phyloP scores from a whole-genome alignment of 164 flowering plant genomes.

The Cinnamomum chago region DNA sequence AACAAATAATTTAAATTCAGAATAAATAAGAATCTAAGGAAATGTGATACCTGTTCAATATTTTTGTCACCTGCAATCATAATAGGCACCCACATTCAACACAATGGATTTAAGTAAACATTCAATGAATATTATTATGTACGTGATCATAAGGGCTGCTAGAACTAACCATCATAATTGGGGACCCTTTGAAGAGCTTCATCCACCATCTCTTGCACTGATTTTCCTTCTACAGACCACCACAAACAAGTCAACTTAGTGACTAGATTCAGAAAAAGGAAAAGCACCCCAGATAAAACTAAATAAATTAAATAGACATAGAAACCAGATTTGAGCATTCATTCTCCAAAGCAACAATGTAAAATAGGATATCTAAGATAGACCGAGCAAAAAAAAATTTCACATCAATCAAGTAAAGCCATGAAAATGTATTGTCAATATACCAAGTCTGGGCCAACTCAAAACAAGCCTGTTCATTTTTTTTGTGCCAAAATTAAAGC shows the following conservation, averaged over 20 bases:
- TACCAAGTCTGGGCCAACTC: not conserved
- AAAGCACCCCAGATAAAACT: not conserved
- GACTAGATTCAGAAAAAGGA: not conserved
- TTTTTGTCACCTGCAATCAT: slow-evolving; percentile 73
- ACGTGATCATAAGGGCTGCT: not conserved
- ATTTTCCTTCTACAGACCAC: slow-evolving; percentile 76
- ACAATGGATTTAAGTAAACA: not conserved
- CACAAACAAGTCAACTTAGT: slow-evolving; percentile 10
- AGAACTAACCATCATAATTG: slow-evolving; percentile 66
- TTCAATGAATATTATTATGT: not conserved
- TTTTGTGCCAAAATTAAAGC: not conserved
- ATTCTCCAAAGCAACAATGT: not conserved
- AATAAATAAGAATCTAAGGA: slow-evolving; percentile 3
- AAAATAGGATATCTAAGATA: not conserved
- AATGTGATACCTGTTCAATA: slow-evolving; percentile 56
- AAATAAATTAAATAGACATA: not conserved
- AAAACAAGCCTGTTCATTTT: not conserved
- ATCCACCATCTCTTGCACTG: slow-evolving; percentile 94
- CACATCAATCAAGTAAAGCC: not conserved
- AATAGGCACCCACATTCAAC: slow-evolving; percentile 23
- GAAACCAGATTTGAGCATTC: not conserved
- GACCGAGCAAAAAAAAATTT: not conserved
- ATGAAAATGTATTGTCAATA: not conserved
- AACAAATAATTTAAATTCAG: not conserved
- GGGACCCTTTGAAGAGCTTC: slow-evolving; percentile 91